Evolutionary conservation across 2,329 filamentous ascomycete genomes (phyloP).

Genomic region (Botrytis deweyae): DNA sequence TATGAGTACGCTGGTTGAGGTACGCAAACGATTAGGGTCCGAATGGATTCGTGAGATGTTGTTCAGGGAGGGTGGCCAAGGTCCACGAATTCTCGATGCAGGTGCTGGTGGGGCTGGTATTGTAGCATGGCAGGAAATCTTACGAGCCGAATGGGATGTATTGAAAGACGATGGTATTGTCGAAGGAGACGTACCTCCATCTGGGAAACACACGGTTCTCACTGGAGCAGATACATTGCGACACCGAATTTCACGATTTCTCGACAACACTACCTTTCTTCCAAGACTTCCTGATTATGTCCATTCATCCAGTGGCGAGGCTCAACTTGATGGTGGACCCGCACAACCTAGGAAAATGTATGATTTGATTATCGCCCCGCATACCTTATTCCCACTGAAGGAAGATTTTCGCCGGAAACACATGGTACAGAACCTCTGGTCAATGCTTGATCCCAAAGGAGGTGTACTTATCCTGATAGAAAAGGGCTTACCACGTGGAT

Average conservation of each 20-base stretch:
- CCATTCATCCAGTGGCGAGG: constrained; percentile 59
- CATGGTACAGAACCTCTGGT: constrained; percentile 86
- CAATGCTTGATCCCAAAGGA: constrained; percentile 75
- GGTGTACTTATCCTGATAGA: constrained; percentile 86
- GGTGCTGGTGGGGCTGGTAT: constrained; percentile 72
- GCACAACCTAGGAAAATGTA: constrained; percentile 69
- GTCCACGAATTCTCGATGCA: constrained; percentile 68
- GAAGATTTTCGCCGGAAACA: constrained; percentile 76
- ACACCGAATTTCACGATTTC: constrained; percentile 69
- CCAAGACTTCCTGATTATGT: constrained; percentile 87
- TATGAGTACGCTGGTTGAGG: constrained; percentile 68
- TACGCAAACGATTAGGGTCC: constrained; percentile 69
- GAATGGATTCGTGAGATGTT: constrained; percentile 68
- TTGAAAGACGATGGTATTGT: constrained; percentile 55
- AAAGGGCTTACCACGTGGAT: constrained; percentile 87
- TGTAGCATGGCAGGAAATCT: constrained; percentile 73
- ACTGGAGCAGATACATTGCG: constrained; percentile 74
- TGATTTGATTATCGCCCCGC: constrained; percentile 87
- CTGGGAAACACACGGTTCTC: constrained; percentile 78
- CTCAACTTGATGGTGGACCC: constrained; percentile 58
- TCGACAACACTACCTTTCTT: constrained; percentile 89
- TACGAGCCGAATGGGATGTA: constrained; percentile 77
- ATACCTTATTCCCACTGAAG: constrained; percentile 73
- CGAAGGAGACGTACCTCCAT: constrained; percentile 50
- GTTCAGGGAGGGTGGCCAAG: constrained; percentile 52